A percentile compares a stretch with the other conserved stretches of the same genome.
These are phyloP conservation scores for Paramecium caudatum DNA, from an alignment of 73 alveolate species.

Conservation along the genomic window DNA sequence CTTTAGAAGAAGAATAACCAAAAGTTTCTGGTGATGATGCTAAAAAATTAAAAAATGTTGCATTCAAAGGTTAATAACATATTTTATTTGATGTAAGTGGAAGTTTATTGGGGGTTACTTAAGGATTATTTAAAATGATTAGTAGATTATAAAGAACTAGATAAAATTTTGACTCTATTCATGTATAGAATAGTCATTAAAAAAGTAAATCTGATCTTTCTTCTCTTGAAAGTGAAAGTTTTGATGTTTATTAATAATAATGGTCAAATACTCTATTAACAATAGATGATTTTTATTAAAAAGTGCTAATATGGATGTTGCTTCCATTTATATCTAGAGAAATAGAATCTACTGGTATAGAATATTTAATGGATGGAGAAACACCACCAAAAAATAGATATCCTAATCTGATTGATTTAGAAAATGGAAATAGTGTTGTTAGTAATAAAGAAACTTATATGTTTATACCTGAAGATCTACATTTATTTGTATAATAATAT, in stretches of 20 bases:
- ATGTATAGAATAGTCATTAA: neutral
- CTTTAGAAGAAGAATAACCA: conserved; percentile 44
- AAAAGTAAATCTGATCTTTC: conserved; percentile 14
- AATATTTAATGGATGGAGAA: conserved; percentile 55
- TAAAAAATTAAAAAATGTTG: neutral
- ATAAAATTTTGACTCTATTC: neutral
- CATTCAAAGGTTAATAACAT: conserved; percentile 31
- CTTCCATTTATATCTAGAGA: conserved; percentile 40
- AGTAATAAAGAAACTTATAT: conserved; percentile 46
- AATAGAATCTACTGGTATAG: conserved; percentile 43
- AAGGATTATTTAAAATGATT: conserved; percentile 56
- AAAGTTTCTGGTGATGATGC: neutral
- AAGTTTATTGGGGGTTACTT: neutral
- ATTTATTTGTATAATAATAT: conserved; percentile 38
- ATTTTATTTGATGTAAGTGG: conserved; percentile 55
- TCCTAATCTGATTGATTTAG: conserved; percentile 49
- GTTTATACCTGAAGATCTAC: conserved; percentile 46
- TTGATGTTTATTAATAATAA: conserved; percentile 28
- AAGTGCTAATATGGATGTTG: conserved; percentile 37
- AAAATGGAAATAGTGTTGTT: neutral
- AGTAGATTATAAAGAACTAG: neutral
- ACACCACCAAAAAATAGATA: conserved; percentile 40
- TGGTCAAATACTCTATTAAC: neutral
- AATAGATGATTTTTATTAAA: conserved; percentile 53
- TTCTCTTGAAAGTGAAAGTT: conserved; percentile 18